A percentile compares a stretch with the other conserved stretches of the same genome.
Evolutionary conservation across 805 yeast genomes (phyloP).

Genomic region (Pichia gijzeniarum): DNA sequence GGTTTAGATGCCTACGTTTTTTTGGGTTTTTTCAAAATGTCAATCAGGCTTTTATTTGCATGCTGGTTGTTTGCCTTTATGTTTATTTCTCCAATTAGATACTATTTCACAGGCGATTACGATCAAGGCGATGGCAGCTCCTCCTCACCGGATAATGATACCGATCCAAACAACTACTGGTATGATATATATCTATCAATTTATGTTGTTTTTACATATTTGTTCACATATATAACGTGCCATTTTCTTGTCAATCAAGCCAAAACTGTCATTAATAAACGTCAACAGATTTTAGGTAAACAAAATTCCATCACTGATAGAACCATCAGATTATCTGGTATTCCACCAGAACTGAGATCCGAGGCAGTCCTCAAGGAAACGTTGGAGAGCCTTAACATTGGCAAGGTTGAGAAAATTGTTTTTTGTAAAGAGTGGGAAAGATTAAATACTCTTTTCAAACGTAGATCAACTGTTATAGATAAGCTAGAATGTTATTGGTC

Average conservation of each 20-base stretch:
- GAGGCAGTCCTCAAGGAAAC: slow-evolving; percentile 65
- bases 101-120: slow-evolving; percentile 72
- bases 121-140: slow-evolving; percentile 44
- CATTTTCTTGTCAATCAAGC: slow-evolving; percentile 64
- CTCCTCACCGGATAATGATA: not conserved
- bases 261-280: slow-evolving; percentile 59
- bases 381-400: slow-evolving; percentile 72
- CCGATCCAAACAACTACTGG: slow-evolving; percentile 5
- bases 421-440: slow-evolving; percentile 85
- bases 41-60: slow-evolving; percentile 58
- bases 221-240: slow-evolving; percentile 67
- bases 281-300: slow-evolving; percentile 77
- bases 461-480: slow-evolving; percentile 47
- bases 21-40: slow-evolving; percentile 83
- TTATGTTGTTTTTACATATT: slow-evolving; percentile 80
- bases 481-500: slow-evolving; percentile 71
- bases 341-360: slow-evolving; percentile 74
- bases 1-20: slow-evolving; percentile 94
- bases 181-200: slow-evolving; percentile 62
- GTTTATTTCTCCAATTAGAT: slow-evolving; percentile 79
- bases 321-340: slow-evolving; percentile 81
- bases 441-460: slow-evolving; percentile 57
- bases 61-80: slow-evolving; percentile 66
- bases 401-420: slow-evolving; percentile 68
- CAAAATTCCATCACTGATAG: slow-evolving; percentile 89